A percentile compares a stretch with the other conserved stretches of the same genome.
Evolutionary conservation across 495 filamentous ascomycete genomes (phyloP).

Genomic region (Lophium mytilinum): DNA sequence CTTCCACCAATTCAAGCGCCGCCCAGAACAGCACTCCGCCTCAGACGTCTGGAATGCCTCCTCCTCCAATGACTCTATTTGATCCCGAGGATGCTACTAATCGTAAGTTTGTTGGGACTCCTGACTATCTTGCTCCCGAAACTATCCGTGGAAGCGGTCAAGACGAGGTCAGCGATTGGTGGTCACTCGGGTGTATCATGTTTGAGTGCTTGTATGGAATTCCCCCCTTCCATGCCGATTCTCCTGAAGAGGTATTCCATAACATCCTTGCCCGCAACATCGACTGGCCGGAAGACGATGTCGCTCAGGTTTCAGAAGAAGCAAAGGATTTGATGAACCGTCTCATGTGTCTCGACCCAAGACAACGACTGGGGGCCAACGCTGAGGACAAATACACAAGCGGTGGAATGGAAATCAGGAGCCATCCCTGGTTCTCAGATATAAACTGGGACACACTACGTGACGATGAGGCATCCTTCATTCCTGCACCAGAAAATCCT

Average conservation of each 20-base stretch:
- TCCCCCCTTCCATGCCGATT: conserved; percentile 86
- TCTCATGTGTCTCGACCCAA: conserved; percentile 74
- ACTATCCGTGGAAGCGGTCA: conserved; percentile 92
- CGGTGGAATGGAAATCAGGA: conserved; percentile 84
- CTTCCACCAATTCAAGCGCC: conserved; percentile 35
- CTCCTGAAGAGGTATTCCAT: conserved; percentile 91
- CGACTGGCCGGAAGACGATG: conserved; percentile 73
- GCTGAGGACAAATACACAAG: conserved; percentile 64
- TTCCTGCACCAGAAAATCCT: conserved; percentile 86
- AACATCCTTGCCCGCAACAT: conserved; percentile 87
- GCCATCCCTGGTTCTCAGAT: conserved; percentile 80
- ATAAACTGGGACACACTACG: conserved; percentile 84
- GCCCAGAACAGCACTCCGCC: conserved; percentile 51
- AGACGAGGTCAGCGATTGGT: conserved; percentile 99
- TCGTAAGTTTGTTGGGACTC: conserved; percentile 90
- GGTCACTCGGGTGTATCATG: conserved; percentile 94
- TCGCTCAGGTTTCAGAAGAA: conserved; percentile 57
- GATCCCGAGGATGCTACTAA: conserved; percentile 82
- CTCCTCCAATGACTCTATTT: conserved; percentile 91
- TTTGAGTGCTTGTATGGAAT: conserved; percentile 92
- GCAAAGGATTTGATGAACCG: conserved; percentile 90
- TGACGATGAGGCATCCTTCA: conserved; percentile 88
- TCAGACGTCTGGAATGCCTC: conserved; percentile 66
- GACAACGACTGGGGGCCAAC: conserved; percentile 76
- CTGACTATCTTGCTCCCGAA: conserved; percentile 94